phyloP scores from a whole-genome alignment of 2,329 filamentous ascomycete genomes.

The Neoscytalidium dimidiatum region DNA sequence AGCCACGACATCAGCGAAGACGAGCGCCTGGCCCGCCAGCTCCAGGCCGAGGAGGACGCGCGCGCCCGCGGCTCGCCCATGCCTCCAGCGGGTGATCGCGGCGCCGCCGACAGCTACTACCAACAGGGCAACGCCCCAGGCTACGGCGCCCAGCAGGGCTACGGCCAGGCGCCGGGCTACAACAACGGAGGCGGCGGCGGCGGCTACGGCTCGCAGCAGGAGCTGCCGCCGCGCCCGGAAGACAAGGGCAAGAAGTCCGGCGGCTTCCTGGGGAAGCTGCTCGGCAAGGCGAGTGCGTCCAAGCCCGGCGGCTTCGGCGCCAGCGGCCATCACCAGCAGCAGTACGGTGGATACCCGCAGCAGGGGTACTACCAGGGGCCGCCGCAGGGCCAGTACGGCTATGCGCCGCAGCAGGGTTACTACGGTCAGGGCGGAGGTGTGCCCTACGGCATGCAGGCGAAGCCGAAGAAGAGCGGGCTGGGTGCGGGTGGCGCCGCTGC shows the following conservation, averaged over 20 bases:
- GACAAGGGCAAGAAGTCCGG: conserved; percentile 42
- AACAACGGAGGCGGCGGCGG: too few relatives aligned
- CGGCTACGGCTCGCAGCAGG: conserved; percentile 31
- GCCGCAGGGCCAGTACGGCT: conserved; percentile 32
- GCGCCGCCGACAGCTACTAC: conserved; percentile 49
- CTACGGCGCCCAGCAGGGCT: conserved; percentile 28
- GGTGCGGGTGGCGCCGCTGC: conserved; percentile 74
- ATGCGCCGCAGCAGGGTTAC: conserved; percentile 31
- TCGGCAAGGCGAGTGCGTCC: conserved; percentile 42
- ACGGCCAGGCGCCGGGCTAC: conserved; percentile 33
- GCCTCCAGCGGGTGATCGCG: conserved; percentile 30
- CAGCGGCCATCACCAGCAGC: conserved; percentile 23
- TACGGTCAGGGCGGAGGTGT: conserved; percentile 33
- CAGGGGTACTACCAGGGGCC: conserved; percentile 30
- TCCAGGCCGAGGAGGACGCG: conserved; percentile 83
- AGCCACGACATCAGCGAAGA: conserved; percentile 59
- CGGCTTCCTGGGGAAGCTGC: conserved; percentile 53
- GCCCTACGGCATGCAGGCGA: conserved; percentile 21
- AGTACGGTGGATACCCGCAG: conserved; percentile 26
- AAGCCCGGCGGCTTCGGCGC: background rate
- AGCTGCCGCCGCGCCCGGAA: conserved; percentile 27
- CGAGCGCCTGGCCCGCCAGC: conserved; percentile 70
- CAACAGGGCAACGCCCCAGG: conserved; percentile 22
- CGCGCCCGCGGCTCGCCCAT: conserved; percentile 44
- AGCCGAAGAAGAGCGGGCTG: conserved; percentile 55